Base-by-base conservation (phyloP, 2,329 filamentous ascomycete genomes). In the Colletotrichum musicola region DNA sequence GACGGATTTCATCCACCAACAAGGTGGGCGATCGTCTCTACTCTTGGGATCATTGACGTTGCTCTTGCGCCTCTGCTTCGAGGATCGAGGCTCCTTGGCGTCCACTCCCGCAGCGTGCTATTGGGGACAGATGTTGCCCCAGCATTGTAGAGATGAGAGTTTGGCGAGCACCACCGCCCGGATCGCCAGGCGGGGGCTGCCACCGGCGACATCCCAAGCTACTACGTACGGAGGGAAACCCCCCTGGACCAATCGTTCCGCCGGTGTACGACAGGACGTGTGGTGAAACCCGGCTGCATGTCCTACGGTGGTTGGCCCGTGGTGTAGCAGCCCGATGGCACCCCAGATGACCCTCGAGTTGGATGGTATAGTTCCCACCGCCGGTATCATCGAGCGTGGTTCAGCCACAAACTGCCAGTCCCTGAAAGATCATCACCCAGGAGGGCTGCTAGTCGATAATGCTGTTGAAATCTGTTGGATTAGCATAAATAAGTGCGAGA, bases 241-340 rank as follows among this genome's bases (percentile, higher is more conserved):
- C 9, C 20, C 30, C 58, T 18, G 13, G 58, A 4, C 47, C 47
- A 61, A 53, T 53, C 30, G 16, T 53, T 38, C 47, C 4, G 47
- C 42, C 46, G n/a, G 18, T 53, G 30, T 53, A 44, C 35, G 20
- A 14, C 58, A 13, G n/a, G 18, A 20, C 16, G 55, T 25, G 55
- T 58, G 55, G 25, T 58, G 55, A 46, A 58, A 58, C 44, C 27
- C 12, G 30, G 42, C 56, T 60, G 56, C 56, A 40, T 59, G 58
- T 38, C 54, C 6, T 7, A 16, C n/a, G 44, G 44, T 49, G 56
- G 56, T 50, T 61, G 47, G 35, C 20, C 30, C 9, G 30, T 30
- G 30, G 44, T 13, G 20, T 22, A n/a, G 35, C 22, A 16, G 27
- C 9, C 14, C 30, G 14, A 51, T 53, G 58, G 27, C 58, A 61